Percentiles rank a stretch among this genome's conserved stretches.
Evolutionary conservation across 139 green algal species (phyloP).

Genomic region (Pycnococcus provasolii): DNA sequence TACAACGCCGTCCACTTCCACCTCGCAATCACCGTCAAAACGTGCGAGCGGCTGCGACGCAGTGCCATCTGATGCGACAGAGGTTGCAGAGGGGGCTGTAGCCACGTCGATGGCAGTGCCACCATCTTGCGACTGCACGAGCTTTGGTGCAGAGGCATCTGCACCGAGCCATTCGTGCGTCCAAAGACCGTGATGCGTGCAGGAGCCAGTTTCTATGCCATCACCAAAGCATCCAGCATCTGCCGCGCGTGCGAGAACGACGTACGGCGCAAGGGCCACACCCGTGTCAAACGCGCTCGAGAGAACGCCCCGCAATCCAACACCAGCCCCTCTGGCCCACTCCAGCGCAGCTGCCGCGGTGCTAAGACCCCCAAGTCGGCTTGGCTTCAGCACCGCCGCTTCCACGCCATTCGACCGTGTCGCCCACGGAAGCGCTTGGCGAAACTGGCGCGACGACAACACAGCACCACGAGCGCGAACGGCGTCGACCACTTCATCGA

Average conservation of each 20-base stretch:
- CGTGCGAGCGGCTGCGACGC: not conserved
- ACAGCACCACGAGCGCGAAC: not conserved
- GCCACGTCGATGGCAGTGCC: not conserved
- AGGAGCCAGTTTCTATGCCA: not conserved
- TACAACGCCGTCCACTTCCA: not conserved
- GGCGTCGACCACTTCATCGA: conserved; percentile 47
- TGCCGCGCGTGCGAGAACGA: conserved; percentile 17
- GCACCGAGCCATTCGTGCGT: not conserved
- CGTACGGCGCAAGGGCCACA: conserved; percentile 17
- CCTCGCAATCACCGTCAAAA: not conserved
- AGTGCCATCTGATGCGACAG: too few relatives aligned
- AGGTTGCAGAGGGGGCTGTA: not conserved
- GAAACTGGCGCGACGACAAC: not conserved
- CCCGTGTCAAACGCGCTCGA: conserved; percentile 32
- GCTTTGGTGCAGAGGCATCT: conserved; percentile 10
- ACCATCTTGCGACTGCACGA: not conserved
- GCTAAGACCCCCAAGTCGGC: conserved; percentile 30
- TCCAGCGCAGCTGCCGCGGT: not conserved
- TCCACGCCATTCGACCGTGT: not conserved
- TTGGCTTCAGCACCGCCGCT: conserved; percentile 31
- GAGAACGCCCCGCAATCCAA: conserved; percentile 6
- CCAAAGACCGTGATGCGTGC: not conserved
- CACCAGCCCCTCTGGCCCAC: conserved; percentile 13
- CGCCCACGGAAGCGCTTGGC: not conserved
- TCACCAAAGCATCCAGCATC: not conserved